Evolutionary conservation across 2,329 filamentous ascomycete species (phyloP).

Genomic region (Cyanodermella asteris): DNA sequence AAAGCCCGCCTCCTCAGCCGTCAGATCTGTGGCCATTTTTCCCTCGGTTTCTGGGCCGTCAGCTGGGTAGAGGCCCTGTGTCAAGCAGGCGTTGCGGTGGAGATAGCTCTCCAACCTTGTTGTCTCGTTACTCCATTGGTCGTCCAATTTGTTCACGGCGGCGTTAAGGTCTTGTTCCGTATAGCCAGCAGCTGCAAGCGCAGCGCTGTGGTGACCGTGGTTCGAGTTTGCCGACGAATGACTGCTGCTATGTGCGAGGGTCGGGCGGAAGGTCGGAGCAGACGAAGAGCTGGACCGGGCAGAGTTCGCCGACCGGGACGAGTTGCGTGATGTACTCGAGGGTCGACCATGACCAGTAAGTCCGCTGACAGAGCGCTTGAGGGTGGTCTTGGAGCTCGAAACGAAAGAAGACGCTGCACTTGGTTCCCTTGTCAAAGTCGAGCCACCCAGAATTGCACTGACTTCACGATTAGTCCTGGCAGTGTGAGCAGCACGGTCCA

Average conservation of each 20-base stretch:
- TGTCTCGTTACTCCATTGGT: conserved; percentile 24
- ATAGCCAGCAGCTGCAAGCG: conserved; percentile 9
- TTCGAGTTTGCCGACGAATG: conserved; percentile 3
- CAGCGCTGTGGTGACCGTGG: conserved; percentile 3
- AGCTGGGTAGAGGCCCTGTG: conserved; percentile 13
- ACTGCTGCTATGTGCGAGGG: too few relatives aligned
- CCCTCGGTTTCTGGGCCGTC: conserved; percentile 1
- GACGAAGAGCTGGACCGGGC: too few relatives aligned
- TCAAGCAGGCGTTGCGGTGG: conserved; percentile 22
- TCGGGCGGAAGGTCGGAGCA: too few relatives aligned
- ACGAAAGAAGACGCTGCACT: conserved; percentile 3
- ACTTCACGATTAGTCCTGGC: conserved; percentile 17
- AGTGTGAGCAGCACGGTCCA: conserved; percentile 27
- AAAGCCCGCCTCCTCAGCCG: conserved; percentile 4
- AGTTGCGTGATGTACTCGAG: too few relatives aligned
- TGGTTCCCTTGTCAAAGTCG: conserved; percentile 4
- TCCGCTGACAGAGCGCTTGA: too few relatives aligned
- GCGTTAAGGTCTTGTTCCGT: conserved; percentile 19
- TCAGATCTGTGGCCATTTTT: conserved; percentile 1
- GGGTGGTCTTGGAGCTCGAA: conserved; percentile 6
- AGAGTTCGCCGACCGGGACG: too few relatives aligned
- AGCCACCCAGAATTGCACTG: conserved; percentile 17
- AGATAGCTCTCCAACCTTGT: conserved; percentile 21
- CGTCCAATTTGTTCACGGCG: conserved; percentile 19
- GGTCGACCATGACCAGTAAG: too few relatives aligned